These are phyloP conservation scores for Polychaeton citri DNA, from an alignment of 2,329 filamentous ascomycete species.

Conservation along the genomic window DNA sequence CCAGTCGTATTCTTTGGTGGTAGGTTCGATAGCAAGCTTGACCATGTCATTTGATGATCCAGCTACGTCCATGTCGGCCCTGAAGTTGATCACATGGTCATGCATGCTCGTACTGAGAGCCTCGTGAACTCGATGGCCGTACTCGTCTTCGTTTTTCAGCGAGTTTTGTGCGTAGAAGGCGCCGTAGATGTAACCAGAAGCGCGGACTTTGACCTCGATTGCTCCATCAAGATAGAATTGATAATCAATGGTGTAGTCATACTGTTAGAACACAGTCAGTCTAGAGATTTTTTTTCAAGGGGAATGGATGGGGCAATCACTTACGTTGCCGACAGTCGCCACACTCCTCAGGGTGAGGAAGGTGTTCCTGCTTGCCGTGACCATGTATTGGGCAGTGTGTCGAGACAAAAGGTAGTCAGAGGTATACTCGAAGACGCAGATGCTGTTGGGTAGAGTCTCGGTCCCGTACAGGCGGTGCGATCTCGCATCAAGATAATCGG, in stretches of 20 bases:
- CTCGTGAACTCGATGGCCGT: slow-evolving; percentile 26
- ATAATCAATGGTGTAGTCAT: slow-evolving; percentile 32
- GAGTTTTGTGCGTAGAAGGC: slow-evolving; percentile 32
- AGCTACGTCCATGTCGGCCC: slow-evolving; percentile 27
- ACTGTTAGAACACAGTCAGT: slow-evolving; percentile 30
- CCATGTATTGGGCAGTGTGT: slow-evolving; percentile 30
- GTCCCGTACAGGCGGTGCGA: slow-evolving; percentile 31
- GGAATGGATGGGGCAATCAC: not conserved
- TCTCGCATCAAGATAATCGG: slow-evolving; percentile 37
- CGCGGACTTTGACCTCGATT: slow-evolving; percentile 38
- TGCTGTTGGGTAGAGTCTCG: slow-evolving; percentile 30
- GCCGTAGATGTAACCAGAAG: slow-evolving; percentile 42
- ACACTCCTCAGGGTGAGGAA: slow-evolving; percentile 33
- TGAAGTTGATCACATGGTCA: slow-evolving; percentile 30
- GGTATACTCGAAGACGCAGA: slow-evolving; percentile 45
- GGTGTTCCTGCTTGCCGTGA: slow-evolving; percentile 33
- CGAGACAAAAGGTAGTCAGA: slow-evolving; percentile 37
- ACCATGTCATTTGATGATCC: slow-evolving; percentile 24
- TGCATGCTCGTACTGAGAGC: slow-evolving; percentile 23
- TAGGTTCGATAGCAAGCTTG: slow-evolving; percentile 17
- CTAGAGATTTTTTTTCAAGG: no score
- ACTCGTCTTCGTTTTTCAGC: slow-evolving; percentile 22
- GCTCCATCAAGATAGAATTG: slow-evolving; percentile 40
- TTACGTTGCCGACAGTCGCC: slow-evolving; percentile 33
- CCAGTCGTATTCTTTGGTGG: slow-evolving; percentile 17